These are phyloP conservation scores for Oehlia diaphana DNA, from an alignment of 192 early-diverging fungal genomes.

Conservation along the genomic window DNA sequence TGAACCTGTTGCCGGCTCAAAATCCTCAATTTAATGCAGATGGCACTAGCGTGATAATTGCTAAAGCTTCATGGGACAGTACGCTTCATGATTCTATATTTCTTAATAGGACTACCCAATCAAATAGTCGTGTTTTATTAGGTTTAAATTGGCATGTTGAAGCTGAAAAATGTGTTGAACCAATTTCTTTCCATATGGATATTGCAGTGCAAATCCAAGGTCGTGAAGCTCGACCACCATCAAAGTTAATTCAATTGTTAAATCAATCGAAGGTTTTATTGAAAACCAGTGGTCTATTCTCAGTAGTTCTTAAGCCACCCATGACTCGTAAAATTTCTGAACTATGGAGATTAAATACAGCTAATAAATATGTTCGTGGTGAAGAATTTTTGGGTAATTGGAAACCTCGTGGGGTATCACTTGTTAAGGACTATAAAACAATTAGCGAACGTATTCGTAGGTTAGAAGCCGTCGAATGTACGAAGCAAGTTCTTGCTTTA, in stretches of 20 bases:
- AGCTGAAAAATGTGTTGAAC: conserved; percentile 57
- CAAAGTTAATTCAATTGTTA: conserved; percentile 42
- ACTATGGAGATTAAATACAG: conserved; percentile 70
- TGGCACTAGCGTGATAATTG: conserved; percentile 61
- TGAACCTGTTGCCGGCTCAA: conserved; percentile 50
- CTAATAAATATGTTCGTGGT: conserved; percentile 68
- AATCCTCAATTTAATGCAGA: conserved; percentile 52
- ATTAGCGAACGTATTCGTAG: conserved; percentile 36
- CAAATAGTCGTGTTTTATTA: conserved; percentile 60
- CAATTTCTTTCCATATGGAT: conserved; percentile 59
- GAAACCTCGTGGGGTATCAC: conserved; percentile 69
- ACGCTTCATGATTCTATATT: conserved; percentile 68
- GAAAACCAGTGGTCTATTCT: conserved; percentile 57
- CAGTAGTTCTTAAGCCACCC: conserved; percentile 60
- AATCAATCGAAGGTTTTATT: conserved; percentile 40
- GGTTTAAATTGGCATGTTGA: conserved; percentile 55
- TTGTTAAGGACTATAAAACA: conserved; percentile 56
- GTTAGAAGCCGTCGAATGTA: conserved; percentile 43
- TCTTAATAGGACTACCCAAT: conserved; percentile 61
- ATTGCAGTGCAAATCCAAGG: conserved; percentile 60
- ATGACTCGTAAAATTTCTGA: conserved; percentile 52
- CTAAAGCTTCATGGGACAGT: conserved; percentile 72
- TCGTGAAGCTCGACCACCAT: conserved; percentile 52
- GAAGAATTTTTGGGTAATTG: conserved; percentile 66
- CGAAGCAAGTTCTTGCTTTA: conserved; percentile 44